Conservation (phyloP, 179 eudicot species). For the Spinacia oleracea region DNA sequence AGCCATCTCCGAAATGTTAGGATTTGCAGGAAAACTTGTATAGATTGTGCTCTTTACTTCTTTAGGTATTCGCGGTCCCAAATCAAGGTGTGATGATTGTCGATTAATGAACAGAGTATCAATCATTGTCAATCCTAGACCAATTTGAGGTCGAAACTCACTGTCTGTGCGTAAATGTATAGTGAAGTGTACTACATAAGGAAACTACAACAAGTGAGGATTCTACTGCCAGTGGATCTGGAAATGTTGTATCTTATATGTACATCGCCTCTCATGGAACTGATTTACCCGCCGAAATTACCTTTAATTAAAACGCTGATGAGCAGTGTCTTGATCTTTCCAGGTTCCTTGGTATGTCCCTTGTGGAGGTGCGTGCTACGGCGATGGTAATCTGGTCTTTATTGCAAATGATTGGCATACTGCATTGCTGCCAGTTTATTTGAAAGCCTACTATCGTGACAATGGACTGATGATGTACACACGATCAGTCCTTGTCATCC, state of each 20-base stretch:
- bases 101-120: neutral
- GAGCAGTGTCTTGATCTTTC: constrained; percentile 10
- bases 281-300: neutral
- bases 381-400: constrained; percentile 96
- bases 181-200: neutral
- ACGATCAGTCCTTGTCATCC: constrained; percentile 89
- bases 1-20: neutral
- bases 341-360: constrained; percentile 99
- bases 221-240: neutral
- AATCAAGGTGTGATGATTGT: neutral
- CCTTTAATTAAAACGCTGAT: neutral
- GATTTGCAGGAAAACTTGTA: neutral
- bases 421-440: constrained; percentile 89
- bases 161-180: neutral
- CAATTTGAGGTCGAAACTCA: neutral
- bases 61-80: neutral
- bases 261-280: neutral
- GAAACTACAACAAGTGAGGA: neutral
- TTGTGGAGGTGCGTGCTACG: constrained; percentile 94
- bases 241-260: neutral
- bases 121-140: neutral
- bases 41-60: neutral
- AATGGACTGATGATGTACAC: constrained; percentile 78
- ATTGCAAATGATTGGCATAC: constrained; percentile 99
- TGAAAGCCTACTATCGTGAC: constrained; percentile 95